phyloP scores from a whole-genome alignment of 495 filamentous ascomycete genomes.

The Penicillium chermesinum region DNA sequence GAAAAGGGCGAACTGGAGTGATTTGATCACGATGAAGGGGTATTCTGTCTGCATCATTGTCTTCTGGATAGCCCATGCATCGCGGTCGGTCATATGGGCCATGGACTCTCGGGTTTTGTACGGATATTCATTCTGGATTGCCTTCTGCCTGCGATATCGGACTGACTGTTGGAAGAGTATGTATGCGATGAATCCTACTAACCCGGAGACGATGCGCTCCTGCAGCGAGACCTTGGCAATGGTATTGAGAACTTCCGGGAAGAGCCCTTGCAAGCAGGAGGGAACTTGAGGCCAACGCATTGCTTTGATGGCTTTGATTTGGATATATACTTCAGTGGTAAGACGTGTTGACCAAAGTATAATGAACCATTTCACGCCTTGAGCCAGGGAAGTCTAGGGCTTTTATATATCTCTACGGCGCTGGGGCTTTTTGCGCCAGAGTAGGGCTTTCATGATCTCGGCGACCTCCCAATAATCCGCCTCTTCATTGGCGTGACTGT shows the following conservation, averaged over 20 bases:
- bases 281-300: not conserved
- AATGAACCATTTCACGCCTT: too few relatives aligned
- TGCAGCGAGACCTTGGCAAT: not conserved
- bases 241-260: not conserved
- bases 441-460: too few relatives aligned
- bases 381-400: not conserved
- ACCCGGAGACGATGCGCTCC: constrained; percentile 4
- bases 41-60: constrained; percentile 48
- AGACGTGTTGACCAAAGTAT: too few relatives aligned
- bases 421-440: too few relatives aligned
- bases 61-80: constrained; percentile 53
- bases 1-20: constrained; percentile 60
- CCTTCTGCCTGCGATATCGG: constrained; percentile 43
- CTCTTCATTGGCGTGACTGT: too few relatives aligned
- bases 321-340: too few relatives aligned
- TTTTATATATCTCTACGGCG: not conserved
- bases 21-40: constrained; percentile 47
- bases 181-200: constrained; percentile 16
- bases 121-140: constrained; percentile 37
- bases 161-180: constrained; percentile 25
- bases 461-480: too few relatives aligned
- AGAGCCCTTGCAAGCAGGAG: not conserved
- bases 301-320: too few relatives aligned
- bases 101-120: constrained; percentile 48
- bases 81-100: constrained; percentile 51